Base-by-base conservation (phyloP, 2,329 filamentous ascomycete species). In the Huntiella moniliformis region DNA sequence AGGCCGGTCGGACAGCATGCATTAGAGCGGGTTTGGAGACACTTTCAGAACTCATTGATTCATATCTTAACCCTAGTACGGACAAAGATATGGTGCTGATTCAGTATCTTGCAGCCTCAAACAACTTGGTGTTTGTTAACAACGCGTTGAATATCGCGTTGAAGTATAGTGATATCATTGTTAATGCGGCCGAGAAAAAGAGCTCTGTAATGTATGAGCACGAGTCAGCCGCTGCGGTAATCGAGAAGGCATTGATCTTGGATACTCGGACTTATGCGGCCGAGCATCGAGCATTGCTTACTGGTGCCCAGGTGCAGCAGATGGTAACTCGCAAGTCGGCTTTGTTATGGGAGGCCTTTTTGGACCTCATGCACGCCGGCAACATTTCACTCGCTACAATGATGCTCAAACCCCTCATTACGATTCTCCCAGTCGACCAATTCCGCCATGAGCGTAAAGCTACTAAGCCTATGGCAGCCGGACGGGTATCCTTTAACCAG, bases 271-370 rank as follows among this genome's bases (percentile, higher is more conserved):
- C 64, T 11, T 62, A 63, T 36, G 57, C 57, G 4, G 63, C 64
- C 48, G 64, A 67, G 47, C 64, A 57, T 43, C 70, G 73, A 47
- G 70, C 77, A 4, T 71, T 93, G 45, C 67, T 73, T 15, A 65
- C 68, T 6, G 68, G 70, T 15, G 68, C 69, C 38, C 66, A 71
- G 38, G 69, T 85, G 15, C 79, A 80, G 42, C 71, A 77, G 53
- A 73, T 82, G 48, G 62, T 81, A 37, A 74, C 74, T 52, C 75
- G 79, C 13, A 73, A 83, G 47, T 88, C 84, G 0, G 68, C 79
- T 12, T 70, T 75, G 12, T 74, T 94, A 37, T 95, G 87, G 80
- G 80, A 84, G 51, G 70, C 75, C 1, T 79, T 87, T 40, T 67
- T 83, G 40, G 71, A 77, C 42, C 73, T 77, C 18, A 69, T 91